Evolutionary conservation across 768 basidiomycete genomes (phyloP), one percentile per base, ranked within the genome.

Genomic region (Rhizopogon vinicolor): DNA sequence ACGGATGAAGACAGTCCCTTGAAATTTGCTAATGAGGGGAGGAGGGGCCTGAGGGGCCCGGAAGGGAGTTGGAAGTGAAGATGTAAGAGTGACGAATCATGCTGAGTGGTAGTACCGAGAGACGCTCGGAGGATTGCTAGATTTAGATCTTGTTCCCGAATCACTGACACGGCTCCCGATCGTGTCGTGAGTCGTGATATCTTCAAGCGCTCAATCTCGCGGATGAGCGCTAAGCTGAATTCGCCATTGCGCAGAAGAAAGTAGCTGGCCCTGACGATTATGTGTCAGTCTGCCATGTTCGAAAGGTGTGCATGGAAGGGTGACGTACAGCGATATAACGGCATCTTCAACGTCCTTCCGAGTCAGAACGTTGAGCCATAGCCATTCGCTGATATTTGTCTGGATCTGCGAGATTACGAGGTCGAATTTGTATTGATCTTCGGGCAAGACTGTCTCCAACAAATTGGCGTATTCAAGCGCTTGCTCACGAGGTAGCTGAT

Each of bases 171-270:
- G 49, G 81, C 75, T 7, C 80, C 86, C 25, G 82, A 77, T 59
- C 82, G 85, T 28, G 79, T 77, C 29, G 83, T 87, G 50, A 97
- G 70, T 40, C 93, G 86, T 18, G 88, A 86, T 22, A 87, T 63
- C 63, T 92, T 93, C 53, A 97, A 78, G 10, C 87, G 83, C 67
- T 93, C 90, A 31, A 97, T 83, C 68, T 95, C 93, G 33, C 86
- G 81, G 46, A 97, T 92, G 18, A 96, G 76, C 0, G 92, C 83
- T 14, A 92, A 75, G 45, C 84, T 82, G 65, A 92, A 94, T 68
- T 95, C 93, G 28, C 92, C 92, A 65, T 95, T 91, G 41, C 92
- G 84, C 40, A 92, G 73, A 6, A 97, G 80, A 65, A 95, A 95
- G 68, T 93, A 95, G 63, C 90, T 84, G 46, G 87, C 91, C 52